Evolutionary conservation across 1,284 basidiomycete species (phyloP).

Genomic region (Naganishia liquefaciens): DNA sequence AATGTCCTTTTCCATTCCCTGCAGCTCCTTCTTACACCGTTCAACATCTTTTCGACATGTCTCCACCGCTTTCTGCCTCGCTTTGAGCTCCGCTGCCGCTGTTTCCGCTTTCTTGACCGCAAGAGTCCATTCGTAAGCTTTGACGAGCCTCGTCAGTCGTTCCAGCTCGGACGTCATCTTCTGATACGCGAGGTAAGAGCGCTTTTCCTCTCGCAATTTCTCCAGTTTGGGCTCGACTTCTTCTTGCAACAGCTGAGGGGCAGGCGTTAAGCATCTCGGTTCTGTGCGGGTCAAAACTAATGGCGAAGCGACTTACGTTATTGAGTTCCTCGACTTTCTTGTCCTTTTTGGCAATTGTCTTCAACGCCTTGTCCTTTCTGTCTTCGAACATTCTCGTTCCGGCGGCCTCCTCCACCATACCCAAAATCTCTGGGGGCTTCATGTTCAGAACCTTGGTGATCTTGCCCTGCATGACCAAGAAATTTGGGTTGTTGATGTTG

Average conservation of each 20-base stretch:
- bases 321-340: constrained; percentile 91
- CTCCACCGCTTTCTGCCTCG: constrained; percentile 43
- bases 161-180: constrained; percentile 88
- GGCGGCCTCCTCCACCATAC: constrained; percentile 98
- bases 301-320: constrained; percentile 51
- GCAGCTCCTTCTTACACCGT: constrained; percentile 53
- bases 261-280: not conserved
- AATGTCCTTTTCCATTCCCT: constrained; percentile 62
- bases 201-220: constrained; percentile 85
- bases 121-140: constrained; percentile 86
- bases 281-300: not conserved
- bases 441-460: constrained; percentile 98
- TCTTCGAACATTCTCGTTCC: constrained; percentile 99
- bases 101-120: constrained; percentile 63
- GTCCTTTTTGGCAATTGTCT: constrained; percentile 97
- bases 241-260: constrained; percentile 66
- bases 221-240: constrained; percentile 96
- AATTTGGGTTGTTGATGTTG: constrained; percentile 99
- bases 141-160: constrained; percentile 76
- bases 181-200: constrained; percentile 86
- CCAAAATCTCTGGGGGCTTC: constrained; percentile 95
- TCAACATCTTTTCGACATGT: constrained; percentile 43
- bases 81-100: constrained; percentile 48
- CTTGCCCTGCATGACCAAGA: constrained; percentile 96
- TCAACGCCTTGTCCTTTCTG: constrained; percentile 93